phyloP scores from a whole-genome alignment of 768 basidiomycete species.

The Psilocybe cyanescens region DNA sequence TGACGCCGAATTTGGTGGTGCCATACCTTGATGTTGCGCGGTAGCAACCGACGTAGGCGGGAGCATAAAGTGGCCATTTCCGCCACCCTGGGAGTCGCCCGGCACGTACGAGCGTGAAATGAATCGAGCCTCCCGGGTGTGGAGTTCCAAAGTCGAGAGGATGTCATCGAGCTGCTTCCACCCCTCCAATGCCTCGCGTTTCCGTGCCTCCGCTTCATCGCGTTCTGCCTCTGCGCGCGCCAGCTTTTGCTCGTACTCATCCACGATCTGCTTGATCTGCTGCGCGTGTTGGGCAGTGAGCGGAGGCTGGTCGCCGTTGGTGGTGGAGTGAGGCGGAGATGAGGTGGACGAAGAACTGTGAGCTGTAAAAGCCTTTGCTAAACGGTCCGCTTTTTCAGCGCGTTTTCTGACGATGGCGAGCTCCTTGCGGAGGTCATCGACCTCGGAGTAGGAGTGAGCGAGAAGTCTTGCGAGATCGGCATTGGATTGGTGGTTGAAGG shows the following conservation, averaged over 20 bases:
- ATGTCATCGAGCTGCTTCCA: conserved; percentile 57
- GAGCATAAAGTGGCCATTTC: not conserved
- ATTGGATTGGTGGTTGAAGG: conserved; percentile 31
- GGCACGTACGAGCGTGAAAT: conserved; percentile 32
- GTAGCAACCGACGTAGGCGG: not conserved
- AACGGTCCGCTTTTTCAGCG: conserved; percentile 58
- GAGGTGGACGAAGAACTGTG: conserved; percentile 20
- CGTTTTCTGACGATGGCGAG: conserved; percentile 43
- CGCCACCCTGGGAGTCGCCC: not conserved
- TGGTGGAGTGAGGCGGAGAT: conserved; percentile 20
- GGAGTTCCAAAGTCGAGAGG: conserved; percentile 46
- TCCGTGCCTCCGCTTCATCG: conserved; percentile 57
- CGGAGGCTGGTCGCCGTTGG: conserved; percentile 18
- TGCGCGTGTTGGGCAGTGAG: conserved; percentile 26
- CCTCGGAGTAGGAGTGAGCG: conserved; percentile 53
- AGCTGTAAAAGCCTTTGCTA: conserved; percentile 27
- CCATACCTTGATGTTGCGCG: too few species aligned
- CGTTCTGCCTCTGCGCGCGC: conserved; percentile 52
- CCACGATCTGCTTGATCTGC: conserved; percentile 36
- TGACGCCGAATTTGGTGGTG: not conserved
- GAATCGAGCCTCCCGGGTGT: conserved; percentile 52
- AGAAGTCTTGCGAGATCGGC: conserved; percentile 64
- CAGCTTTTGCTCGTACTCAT: conserved; percentile 53
- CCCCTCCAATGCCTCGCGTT: conserved; percentile 45
- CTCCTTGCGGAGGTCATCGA: conserved; percentile 54